Conservation (phyloP, 768 basidiomycete species). For the Lactarius hatsudake region DNA sequence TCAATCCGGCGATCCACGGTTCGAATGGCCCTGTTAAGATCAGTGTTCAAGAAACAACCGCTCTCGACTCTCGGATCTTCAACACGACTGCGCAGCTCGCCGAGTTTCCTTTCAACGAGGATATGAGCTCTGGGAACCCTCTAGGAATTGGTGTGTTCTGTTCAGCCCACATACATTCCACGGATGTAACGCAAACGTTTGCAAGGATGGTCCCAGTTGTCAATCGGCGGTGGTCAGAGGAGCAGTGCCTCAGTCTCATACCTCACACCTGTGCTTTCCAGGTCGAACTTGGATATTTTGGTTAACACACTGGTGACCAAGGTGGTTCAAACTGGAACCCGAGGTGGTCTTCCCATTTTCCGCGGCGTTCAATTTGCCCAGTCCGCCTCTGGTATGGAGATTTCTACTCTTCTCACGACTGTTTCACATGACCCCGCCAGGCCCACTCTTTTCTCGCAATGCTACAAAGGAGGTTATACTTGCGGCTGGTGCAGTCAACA, state of each 20-base stretch:
- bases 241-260: not conserved
- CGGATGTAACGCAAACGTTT: not conserved
- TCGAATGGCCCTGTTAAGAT: slow-evolving; percentile 27
- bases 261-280: not conserved
- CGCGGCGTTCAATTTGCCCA: not conserved
- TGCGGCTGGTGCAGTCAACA: too few species aligned
- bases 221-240: not conserved
- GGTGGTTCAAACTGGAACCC: not conserved
- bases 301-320: not conserved
- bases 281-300: slow-evolving; percentile 1
- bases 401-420: too few species aligned
- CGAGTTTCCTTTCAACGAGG: slow-evolving; percentile 32
- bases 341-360: not conserved
- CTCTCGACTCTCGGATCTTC: slow-evolving; percentile 12
- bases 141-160: slow-evolving; percentile 29
- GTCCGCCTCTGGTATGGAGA: not conserved
- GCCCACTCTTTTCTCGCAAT: too few species aligned
- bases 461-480: too few species aligned
- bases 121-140: slow-evolving; percentile 29
- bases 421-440: too few species aligned
- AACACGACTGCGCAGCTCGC: slow-evolving; percentile 20
- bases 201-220: not conserved
- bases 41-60: slow-evolving; percentile 23
- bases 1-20: slow-evolving; percentile 31
- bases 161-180: too few species aligned